A percentile compares a stretch with the other conserved stretches of the same genome.
Conservation (phyloP, 306 rosid species). For the Inga laurina region DNA sequence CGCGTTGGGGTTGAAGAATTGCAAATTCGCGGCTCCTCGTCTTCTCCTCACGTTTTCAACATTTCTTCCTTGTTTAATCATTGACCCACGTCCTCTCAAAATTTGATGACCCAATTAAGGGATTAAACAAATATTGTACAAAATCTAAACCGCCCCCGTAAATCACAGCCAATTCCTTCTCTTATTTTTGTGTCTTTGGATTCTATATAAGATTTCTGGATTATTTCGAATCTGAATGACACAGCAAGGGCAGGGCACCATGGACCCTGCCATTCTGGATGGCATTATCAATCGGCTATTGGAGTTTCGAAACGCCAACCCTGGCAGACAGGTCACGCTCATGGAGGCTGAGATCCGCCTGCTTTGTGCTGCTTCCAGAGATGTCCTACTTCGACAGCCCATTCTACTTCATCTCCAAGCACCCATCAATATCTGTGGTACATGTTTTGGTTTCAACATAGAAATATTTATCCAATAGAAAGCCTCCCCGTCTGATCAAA, state of each 20-base stretch:
- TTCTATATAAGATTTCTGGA: neutral
- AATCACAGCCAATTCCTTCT: neutral
- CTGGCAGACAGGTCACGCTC: slow-evolving; percentile 47
- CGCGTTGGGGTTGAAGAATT: neutral
- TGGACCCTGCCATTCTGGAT: slow-evolving; percentile 44
- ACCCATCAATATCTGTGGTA: slow-evolving; percentile 46
- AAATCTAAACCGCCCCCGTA: neutral
- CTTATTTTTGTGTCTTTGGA: neutral
- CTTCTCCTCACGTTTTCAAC: neutral
- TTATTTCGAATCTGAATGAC: neutral
- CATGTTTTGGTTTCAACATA: neutral
- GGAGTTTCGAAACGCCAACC: slow-evolving; percentile 38
- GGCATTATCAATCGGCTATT: slow-evolving; percentile 42
- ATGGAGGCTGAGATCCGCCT: slow-evolving; percentile 41
- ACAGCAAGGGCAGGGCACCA: slow-evolving; percentile 12
- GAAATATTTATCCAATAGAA: neutral
- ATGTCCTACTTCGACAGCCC: slow-evolving; percentile 44
- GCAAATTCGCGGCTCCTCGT: neutral
- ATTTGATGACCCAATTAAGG: neutral
- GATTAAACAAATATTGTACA: neutral
- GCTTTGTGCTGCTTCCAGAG: slow-evolving; percentile 41
- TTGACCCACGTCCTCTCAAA: neutral
- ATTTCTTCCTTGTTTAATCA: neutral
- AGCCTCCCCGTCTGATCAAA: neutral
- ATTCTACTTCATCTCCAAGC: slow-evolving; percentile 41